Base-by-base conservation (phyloP, 2,329 filamentous ascomycete species). In the Arthrobotrys sphaeroides region DNA sequence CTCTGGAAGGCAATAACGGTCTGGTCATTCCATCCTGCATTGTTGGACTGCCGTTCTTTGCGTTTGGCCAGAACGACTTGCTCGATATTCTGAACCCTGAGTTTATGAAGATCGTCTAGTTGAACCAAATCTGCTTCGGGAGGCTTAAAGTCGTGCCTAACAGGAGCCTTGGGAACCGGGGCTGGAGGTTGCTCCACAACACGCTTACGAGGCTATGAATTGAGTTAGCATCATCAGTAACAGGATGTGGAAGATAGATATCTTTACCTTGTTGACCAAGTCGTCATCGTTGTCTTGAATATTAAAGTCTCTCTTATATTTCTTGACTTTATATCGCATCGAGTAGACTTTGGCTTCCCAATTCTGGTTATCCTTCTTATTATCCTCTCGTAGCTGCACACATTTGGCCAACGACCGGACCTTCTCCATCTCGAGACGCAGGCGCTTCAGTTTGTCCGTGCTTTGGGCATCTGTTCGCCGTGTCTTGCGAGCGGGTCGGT, bases 231-330 rank as follows among this genome's bases (percentile, higher is more conserved):
- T 69, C 74, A 66, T 31, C 76, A 61, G 80, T 77, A 82, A 79
- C 64, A 66, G 77, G 3, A 40, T 7, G 38, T 22, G 13, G 66
- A 38, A 28, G 24, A 73, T 10, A 43, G 5, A 20, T 12, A 38
- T 22, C 16, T 87, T 83, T 85, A 94, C 92, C 88, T 95, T 96
- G 82, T 96, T 96, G 84, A 97, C 90, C 80, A 97, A 87, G 82
- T 97, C 93, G 80, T 98, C 94, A 80, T 98, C 95, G 80, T 96
- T 92, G 79, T 89, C 90, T 84, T 95, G 96, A 85, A 98, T 94
- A 79, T 90, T 90, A 78, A 97, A 88, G 80, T 91, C 91, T 81
- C 92, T 86, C 86, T 98, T 98, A 83, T 91, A 90, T 78, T 94
- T 90, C 85, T 96, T 96, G 79, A 98, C 87, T 81, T 89, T 88